Base-by-base conservation (phyloP, 805 yeast genomes). In the Zygotorulaspora chibaensis region DNA sequence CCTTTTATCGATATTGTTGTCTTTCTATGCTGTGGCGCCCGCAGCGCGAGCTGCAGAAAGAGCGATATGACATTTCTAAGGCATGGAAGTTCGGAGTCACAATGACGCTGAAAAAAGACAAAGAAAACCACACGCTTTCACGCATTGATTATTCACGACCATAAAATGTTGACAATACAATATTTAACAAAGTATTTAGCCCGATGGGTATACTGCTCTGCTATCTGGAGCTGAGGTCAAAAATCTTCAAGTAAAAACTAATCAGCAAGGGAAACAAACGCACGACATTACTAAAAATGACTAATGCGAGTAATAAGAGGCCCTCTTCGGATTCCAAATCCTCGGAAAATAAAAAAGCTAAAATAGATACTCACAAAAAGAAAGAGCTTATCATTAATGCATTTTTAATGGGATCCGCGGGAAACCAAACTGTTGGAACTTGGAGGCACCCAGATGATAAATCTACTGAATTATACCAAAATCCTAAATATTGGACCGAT, bases 401-500 rank as follows among this genome's bases (percentile, higher is more conserved):
- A 25, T 68, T 68, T 41, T 69, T 64, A 40, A 68, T 67, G 69
- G 68, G 61, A 15, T 59, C 60, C 7, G 47, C 56, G 13, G 60
- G 60, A 4, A 40, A 47, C 12, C 55, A 54, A 28, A 51, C 56
- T 1, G 44, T 54, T 15, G 54, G 54, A 9, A 48, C 26, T 23
- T 54, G 58, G 58, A 52, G 52, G 35, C 44, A 51, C 12, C 51
- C 50, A 5, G 17, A 40, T 12, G 53, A 51, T 20, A 46, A 18
- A 26, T 35, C 49, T 3, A 33, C 44, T 2, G 45, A 50, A 30
- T 25, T 47, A 7, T 62, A 61, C 40, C 53, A 61, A 42, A 58
- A 57, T 38, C 55, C 66, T 11, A 56, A 63, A 17, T 69, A 67
- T 49, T 70, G 74, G 74, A 60, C 59, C 11, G 58, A 69, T 20